A percentile compares a stretch with the other conserved stretches of the same genome.
Evolutionary conservation across 805 yeast genomes (phyloP).

Genomic region (Kazachstania martiniae): DNA sequence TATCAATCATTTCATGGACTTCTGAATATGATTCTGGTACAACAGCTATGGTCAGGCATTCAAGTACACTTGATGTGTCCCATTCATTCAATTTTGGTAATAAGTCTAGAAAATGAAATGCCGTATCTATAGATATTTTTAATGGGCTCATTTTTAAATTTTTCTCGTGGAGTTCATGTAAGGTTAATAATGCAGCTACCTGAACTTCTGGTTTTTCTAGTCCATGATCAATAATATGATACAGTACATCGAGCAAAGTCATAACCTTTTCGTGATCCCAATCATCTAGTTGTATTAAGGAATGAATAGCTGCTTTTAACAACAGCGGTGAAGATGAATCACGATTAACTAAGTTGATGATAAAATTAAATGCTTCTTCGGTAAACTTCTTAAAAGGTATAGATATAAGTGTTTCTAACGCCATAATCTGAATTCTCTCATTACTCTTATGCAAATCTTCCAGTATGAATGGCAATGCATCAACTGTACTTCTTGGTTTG

Average conservation of each 20-base stretch:
- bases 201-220: slow-evolving; percentile 48
- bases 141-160: slow-evolving; percentile 20
- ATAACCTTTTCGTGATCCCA: slow-evolving; percentile 38
- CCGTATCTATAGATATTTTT: slow-evolving; percentile 31
- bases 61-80: slow-evolving; percentile 60
- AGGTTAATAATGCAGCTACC: slow-evolving; percentile 59
- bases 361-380: slow-evolving; percentile 33
- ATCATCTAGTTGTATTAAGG: slow-evolving; percentile 58
- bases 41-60: slow-evolving; percentile 47
- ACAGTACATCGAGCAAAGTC: slow-evolving; percentile 32
- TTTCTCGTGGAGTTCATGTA: slow-evolving; percentile 52
- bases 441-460: slow-evolving; percentile 39
- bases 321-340: slow-evolving; percentile 40
- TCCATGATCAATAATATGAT: slow-evolving; percentile 32
- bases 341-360: slow-evolving; percentile 32
- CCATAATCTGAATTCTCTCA: slow-evolving; percentile 46
- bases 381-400: slow-evolving; percentile 45
- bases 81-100: slow-evolving; percentile 44
- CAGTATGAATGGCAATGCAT: slow-evolving; percentile 44
- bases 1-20: slow-evolving; percentile 55
- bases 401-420: slow-evolving; percentile 53
- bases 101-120: slow-evolving; percentile 28
- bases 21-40: slow-evolving; percentile 63
- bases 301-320: slow-evolving; percentile 58
- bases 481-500: slow-evolving; percentile 44